Percentiles rank a stretch among this genome's conserved stretches.
These are phyloP conservation scores for Brasenia schreberi DNA, from an alignment of 164 flowering plant species.

Conservation along the genomic window DNA sequence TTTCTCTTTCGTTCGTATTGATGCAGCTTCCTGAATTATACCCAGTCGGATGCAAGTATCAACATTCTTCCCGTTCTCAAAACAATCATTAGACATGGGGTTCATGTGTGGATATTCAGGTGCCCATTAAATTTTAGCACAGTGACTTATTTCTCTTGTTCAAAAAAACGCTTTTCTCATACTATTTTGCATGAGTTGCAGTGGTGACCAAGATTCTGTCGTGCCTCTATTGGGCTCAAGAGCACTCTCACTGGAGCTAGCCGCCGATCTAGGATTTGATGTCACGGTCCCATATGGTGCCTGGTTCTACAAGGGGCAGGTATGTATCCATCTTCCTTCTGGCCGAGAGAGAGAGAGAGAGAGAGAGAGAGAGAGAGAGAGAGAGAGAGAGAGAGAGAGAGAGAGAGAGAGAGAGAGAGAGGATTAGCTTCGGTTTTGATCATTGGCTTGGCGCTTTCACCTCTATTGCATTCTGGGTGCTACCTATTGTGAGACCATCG, in stretches of 20 bases:
- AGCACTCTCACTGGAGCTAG: constrained; percentile 80
- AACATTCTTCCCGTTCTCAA: constrained; percentile 75
- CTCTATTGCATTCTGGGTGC: no score
- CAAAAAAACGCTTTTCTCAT: no score
- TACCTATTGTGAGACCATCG: no score
- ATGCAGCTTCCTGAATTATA: constrained; percentile 29
- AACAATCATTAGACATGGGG: constrained; percentile 34
- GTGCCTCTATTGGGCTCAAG: constrained; percentile 83
- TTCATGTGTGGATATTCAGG: constrained; percentile 94
- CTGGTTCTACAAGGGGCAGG: constrained; percentile 94
- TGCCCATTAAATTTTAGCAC: constrained; percentile 8
- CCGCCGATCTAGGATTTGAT: constrained; percentile 51
- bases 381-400: no score
- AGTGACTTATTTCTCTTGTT: neutral
- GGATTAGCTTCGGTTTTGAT: neutral
- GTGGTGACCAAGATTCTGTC: constrained; percentile 98
- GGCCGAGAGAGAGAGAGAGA: no score
- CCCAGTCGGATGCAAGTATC: constrained; percentile 42
- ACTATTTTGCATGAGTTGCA: constrained; percentile 12
- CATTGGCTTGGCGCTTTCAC: neutral
- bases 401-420: no score
- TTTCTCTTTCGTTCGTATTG: neutral
- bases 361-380: no score
- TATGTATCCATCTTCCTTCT: constrained; percentile 7
- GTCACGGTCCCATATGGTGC: constrained; percentile 82